A percentile compares a stretch with the other conserved stretches of the same genome.
These are phyloP conservation scores for Alloteropsis angusta DNA, from an alignment of 202 grass and related monocot genomes.

Conservation along the genomic window DNA sequence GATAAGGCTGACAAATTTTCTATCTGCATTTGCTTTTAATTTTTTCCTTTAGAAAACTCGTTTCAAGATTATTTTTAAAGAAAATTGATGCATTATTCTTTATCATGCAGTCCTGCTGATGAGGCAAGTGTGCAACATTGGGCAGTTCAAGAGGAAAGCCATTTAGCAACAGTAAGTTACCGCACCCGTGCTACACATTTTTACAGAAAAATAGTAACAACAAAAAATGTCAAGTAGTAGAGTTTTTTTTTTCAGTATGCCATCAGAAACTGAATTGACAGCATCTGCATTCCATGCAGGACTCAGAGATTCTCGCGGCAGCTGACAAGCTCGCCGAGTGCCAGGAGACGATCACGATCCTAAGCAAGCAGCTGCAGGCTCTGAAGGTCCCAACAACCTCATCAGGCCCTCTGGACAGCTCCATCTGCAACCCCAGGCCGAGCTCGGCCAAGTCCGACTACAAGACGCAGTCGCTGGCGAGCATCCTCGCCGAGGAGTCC, in stretches of 20 bases:
- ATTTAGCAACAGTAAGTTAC: slow-evolving; percentile 42
- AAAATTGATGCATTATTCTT: neutral
- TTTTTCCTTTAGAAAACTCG: neutral
- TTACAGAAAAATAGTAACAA: neutral
- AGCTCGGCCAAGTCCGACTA: slow-evolving; percentile 20
- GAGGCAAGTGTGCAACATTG: neutral
- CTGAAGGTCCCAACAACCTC: slow-evolving; percentile 10
- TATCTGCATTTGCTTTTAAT: neutral
- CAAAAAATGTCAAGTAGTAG: neutral
- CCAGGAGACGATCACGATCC: slow-evolving; percentile 63
- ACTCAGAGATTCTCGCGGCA: slow-evolving; percentile 47
- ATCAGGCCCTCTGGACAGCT: slow-evolving; percentile 9
- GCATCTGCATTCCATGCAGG: slow-evolving; percentile 23
- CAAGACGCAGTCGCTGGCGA: slow-evolving; percentile 40
- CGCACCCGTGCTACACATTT: neutral
- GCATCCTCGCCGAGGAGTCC: slow-evolving; percentile 41
- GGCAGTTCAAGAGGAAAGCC: slow-evolving; percentile 11
- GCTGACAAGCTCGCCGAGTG: slow-evolving; percentile 76
- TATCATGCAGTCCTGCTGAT: slow-evolving; percentile 17
- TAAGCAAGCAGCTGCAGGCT: slow-evolving; percentile 60
- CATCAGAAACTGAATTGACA: neutral
- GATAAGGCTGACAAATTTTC: neutral
- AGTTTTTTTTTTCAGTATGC: neutral
- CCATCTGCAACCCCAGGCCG: slow-evolving; percentile 10
- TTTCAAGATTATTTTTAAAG: neutral